A percentile compares a stretch with the other conserved stretches of the same genome.
Conservation (phyloP, 2,329 filamentous ascomycete species). For the Alternaria panax region DNA sequence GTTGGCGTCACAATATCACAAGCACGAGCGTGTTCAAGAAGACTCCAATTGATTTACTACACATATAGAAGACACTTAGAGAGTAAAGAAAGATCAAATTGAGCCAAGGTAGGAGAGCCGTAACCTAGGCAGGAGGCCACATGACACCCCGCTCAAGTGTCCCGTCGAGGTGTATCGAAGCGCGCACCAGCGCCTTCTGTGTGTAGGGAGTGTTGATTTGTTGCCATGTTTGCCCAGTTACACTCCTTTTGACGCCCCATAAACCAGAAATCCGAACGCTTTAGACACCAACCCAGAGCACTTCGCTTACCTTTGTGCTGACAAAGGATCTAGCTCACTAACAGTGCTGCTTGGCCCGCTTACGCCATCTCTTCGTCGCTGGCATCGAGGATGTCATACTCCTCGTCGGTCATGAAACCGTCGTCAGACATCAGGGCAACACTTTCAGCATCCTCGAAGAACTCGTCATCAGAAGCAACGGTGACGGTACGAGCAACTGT, state of each 20-base stretch:
- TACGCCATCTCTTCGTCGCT: constrained; percentile 77
- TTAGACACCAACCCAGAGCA: constrained; percentile 10
- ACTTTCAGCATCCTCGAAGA: constrained; percentile 66
- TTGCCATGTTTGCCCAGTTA: background rate
- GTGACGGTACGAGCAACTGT: constrained; percentile 42
- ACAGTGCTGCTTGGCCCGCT: background rate
- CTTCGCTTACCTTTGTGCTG: background rate
- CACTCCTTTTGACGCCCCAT: constrained; percentile 5
- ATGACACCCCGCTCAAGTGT: background rate
- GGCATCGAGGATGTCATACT: constrained; percentile 96
- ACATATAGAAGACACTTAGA: constrained; percentile 6
- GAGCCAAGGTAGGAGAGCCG: constrained; percentile 8
- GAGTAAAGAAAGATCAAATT: constrained; percentile 13
- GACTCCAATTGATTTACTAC: constrained; percentile 12
- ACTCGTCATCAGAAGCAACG: constrained; percentile 58
- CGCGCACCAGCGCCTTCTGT: constrained; percentile 12
- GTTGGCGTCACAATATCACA: background rate
- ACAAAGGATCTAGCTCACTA: background rate
- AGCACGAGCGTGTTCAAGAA: background rate
- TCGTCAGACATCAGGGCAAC: constrained; percentile 64
- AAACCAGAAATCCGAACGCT: constrained; percentile 8
- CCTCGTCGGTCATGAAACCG: constrained; percentile 93
- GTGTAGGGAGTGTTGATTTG: constrained; percentile 5
- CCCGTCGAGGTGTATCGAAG: constrained; percentile 12
- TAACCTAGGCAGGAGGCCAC: background rate